Conservation (phyloP, 2,329 filamentous ascomycete species). For the Ambrosiella beaveri region DNA sequence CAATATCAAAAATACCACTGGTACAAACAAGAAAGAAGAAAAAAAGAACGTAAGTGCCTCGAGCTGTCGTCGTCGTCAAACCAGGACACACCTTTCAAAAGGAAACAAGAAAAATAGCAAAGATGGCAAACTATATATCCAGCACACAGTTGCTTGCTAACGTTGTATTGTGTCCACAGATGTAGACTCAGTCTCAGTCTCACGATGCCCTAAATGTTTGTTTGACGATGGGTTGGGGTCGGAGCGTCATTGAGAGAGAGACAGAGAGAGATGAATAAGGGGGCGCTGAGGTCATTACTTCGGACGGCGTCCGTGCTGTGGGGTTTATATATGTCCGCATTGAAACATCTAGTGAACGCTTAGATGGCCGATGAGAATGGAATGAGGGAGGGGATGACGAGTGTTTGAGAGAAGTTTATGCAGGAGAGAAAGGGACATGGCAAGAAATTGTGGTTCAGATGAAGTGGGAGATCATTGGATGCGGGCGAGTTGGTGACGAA, state of each 20-base stretch:
- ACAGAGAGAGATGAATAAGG: not conserved
- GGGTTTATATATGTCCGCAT: too few relatives aligned
- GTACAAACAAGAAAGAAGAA: not conserved
- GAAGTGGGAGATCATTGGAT: not conserved
- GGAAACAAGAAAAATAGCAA: not conserved
- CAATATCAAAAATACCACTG: not conserved
- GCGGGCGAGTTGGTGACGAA: not conserved
- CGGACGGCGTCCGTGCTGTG: not conserved
- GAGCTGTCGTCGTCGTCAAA: not conserved
- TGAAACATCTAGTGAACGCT: not conserved
- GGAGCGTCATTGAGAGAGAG: too few relatives aligned
- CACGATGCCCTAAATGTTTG: too few relatives aligned
- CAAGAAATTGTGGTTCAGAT: not conserved
- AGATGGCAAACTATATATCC: not conserved
- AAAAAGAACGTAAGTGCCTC: not conserved
- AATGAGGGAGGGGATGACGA: not conserved
- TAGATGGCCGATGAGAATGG: not conserved
- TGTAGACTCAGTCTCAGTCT: too few relatives aligned
- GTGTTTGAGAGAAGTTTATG: not conserved
- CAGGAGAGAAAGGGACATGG: not conserved
- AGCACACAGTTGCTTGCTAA: not conserved
- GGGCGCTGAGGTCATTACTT: not conserved
- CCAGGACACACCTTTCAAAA: too few relatives aligned
- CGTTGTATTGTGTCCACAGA: too few relatives aligned
- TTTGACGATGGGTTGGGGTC: too few relatives aligned